Evolutionary conservation across 495 filamentous ascomycete species (phyloP).

Genomic region (Endocarpon pusillum): DNA sequence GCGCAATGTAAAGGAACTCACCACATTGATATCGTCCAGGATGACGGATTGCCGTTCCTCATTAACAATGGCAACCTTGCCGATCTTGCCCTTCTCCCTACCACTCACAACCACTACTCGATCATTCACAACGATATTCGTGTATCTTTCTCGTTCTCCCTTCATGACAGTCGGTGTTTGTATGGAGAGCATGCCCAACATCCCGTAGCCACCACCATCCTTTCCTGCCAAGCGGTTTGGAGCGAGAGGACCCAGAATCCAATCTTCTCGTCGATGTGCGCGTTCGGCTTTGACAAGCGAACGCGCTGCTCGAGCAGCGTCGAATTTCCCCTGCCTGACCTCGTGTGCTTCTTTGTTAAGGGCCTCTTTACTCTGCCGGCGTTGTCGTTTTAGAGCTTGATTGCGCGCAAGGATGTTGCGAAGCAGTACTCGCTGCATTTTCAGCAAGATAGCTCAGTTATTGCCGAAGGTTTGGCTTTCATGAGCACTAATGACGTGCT

Average conservation of each 20-base stretch:
- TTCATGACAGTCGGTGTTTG: constrained; percentile 21
- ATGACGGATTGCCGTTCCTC: constrained; percentile 35
- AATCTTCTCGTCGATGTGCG: constrained; percentile 44
- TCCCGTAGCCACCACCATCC: constrained; percentile 29
- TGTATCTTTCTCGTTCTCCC: constrained; percentile 33
- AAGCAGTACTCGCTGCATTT: constrained; percentile 62
- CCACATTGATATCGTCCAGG: constrained; percentile 50
- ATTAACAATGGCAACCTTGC: constrained; percentile 41
- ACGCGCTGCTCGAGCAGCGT: constrained; percentile 19
- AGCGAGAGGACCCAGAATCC: constrained; percentile 55
- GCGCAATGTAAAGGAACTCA: constrained; percentile 23
- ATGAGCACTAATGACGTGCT: too few relatives aligned
- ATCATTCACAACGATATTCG: constrained; percentile 52
- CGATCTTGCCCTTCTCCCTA: constrained; percentile 66
- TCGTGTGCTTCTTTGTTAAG: constrained; percentile 16
- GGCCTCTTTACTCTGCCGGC: constrained; percentile 20
- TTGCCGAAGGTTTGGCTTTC: constrained; percentile 1
- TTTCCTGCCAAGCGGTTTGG: constrained; percentile 49
- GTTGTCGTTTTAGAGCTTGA: constrained; percentile 34
- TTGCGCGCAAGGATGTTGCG: constrained; percentile 49
- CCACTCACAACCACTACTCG: constrained; percentile 65
- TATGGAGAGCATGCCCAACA: constrained; percentile 25
- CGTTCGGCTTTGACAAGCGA: constrained; percentile 17
- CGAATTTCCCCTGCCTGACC: constrained; percentile 17
- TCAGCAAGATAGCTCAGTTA: constrained; percentile 5